Evolutionary conservation across 768 basidiomycete species (phyloP), one percentile per base, ranked within the genome.

Genomic region (Pholiota microspora): DNA sequence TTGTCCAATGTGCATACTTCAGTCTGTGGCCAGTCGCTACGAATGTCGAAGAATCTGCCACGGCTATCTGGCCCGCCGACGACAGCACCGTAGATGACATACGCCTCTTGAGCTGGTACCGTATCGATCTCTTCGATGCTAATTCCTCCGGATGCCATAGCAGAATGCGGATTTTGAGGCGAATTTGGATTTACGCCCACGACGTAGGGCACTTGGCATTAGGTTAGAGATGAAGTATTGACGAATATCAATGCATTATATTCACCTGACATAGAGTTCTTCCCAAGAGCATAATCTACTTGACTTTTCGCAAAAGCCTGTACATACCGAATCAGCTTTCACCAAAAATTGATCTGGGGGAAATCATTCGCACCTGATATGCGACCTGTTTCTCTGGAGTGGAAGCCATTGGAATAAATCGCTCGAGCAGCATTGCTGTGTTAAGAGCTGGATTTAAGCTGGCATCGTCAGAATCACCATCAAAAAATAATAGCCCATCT

Each of bases 131-230:
- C 68, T 34, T 64, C 70, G 59, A 89, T 80, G 61, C 92, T 81
- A 53, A 79, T 77, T 1, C 92, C 93, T 27, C 94, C 94, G 54
- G 88, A 88, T 2, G 95, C 89, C 73, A 89, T 79, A 1, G 93
- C 94, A 4, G 89, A 92, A 65, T 96, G 94, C 0, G 94, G 94
- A 67, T 96, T 97, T 45, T 78, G 71, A 0, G 94, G 94, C 10
- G 95, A 89, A 66, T 96, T 95, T 1, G 94, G 92, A 69, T 96
- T 92, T 45, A 78, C 74, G 34, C 95, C 94, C 21, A 97, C 93
- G 46, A 97, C 70, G 67, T 97, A 98, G 1, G 89, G 86, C 8
- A 82, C 88, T 85, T 40, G 47, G 28, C 12, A 18, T 10, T 3
- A 24, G 12, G 13, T 48, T 45, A 49, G 50, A 25, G 40, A 21